Percentiles rank a stretch among this genome's conserved stretches.
Evolutionary conservation across 2,329 filamentous ascomycete species (phyloP).

Genomic region (Simplicillium aogashimaense): DNA sequence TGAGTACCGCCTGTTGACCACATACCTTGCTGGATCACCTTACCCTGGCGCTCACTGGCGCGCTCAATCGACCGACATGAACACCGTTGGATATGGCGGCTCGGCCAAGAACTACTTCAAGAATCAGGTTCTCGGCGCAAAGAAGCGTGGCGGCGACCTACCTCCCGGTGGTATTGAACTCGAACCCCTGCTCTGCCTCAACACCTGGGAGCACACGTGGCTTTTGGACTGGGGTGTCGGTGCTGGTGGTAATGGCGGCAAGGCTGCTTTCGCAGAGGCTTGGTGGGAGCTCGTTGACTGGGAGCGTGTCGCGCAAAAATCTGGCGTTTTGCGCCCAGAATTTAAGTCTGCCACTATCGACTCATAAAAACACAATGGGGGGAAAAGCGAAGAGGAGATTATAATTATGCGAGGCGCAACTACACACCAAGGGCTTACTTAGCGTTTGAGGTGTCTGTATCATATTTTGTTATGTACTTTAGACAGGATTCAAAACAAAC

Average conservation of each 20-base stretch:
- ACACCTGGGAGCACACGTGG: conserved; percentile 95
- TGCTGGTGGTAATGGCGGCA: conserved; percentile 53
- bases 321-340: conserved; percentile 21
- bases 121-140: conserved; percentile 21
- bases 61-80: conserved; percentile 59
- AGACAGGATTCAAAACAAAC: background rate
- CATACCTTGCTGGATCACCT: conserved; percentile 85
- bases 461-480: background rate
- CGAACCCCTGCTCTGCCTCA: conserved; percentile 77
- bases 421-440: background rate
- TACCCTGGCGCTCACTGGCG: conserved; percentile 80
- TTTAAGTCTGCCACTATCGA: conserved; percentile 16
- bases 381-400: conserved; percentile 1
- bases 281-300: conserved; percentile 93
- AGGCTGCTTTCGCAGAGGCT: conserved; percentile 61
- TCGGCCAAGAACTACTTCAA: conserved; percentile 27
- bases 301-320: conserved; percentile 51
- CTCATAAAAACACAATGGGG: conserved; percentile 4
- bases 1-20: conserved; percentile 64
- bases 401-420: background rate
- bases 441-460: background rate
- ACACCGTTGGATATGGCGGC: conserved; percentile 39
- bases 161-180: conserved; percentile 60
- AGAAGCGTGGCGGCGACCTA: conserved; percentile 21
- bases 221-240: conserved; percentile 66